These are phyloP conservation scores for Urostyla sp. DNA, from an alignment of 73 alveolate species.

Conservation along the genomic window DNA sequence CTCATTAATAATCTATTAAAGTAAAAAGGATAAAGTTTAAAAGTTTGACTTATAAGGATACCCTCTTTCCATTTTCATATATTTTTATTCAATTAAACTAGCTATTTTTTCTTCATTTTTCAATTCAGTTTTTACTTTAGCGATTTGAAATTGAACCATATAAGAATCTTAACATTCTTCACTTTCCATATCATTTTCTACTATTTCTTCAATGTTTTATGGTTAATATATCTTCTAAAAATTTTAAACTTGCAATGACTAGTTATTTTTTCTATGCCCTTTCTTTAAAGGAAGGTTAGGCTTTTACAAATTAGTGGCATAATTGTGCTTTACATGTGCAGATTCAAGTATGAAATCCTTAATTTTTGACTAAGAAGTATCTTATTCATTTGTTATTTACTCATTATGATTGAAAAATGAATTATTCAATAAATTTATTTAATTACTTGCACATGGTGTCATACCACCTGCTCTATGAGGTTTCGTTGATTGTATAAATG, in stretches of 20 bases:
- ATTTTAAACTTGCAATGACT: constrained; percentile 11
- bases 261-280: constrained; percentile 20
- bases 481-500: background rate
- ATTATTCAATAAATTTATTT: constrained; percentile 13
- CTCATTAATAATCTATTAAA: background rate
- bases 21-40: background rate
- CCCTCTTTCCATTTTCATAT: constrained; percentile 18
- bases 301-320: background rate
- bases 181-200: constrained; percentile 28
- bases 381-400: background rate
- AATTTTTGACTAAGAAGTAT: background rate
- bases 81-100: constrained; percentile 21
- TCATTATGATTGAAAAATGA: background rate
- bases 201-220: background rate
- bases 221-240: background rate
- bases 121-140: background rate
- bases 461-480: constrained; percentile 5
- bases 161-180: background rate
- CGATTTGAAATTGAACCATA: background rate
- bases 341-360: constrained; percentile 24
- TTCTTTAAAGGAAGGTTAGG: background rate
- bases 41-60: constrained; percentile 24
- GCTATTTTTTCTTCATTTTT: background rate
- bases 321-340: constrained; percentile 50
- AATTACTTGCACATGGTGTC: constrained; percentile 30